Evolutionary conservation across 1,284 basidiomycete genomes (phyloP), one percentile per base, ranked within the genome.

Genomic region (Papiliotrema terrestris): DNA sequence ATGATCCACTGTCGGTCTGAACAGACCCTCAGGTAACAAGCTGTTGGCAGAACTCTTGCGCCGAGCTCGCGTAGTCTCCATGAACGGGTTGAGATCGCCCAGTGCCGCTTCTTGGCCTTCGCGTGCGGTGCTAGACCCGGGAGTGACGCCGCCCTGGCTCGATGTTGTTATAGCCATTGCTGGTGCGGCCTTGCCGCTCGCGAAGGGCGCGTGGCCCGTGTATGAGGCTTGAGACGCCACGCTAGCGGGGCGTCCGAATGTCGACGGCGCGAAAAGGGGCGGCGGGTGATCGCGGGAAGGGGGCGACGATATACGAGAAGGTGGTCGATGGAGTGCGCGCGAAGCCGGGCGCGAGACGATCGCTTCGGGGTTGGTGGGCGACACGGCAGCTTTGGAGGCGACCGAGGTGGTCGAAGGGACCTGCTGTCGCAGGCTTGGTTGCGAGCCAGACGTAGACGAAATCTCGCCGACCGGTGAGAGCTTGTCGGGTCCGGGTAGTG

Each of bases 161-260:
- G 68, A 67, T 1, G 64, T 63, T 4, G 67, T 68, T 20, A 69
- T 59, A 1, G 71, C 65, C 47, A 68, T 67, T 1, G 70, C 67
- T 1, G 71, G 69, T 0, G 66, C 64, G 0, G 59, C 59, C 41
- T 64, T 65, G 19, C 44, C 56, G 5, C 55, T 45, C 1, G 60
- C 45, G 2, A 68, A 57, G 6, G 66, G 55, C 5, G 65, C 41
- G 3, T 58, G 60, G 37, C 62, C 60, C 1, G 62, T 59, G 42
- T 61, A 63, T 5, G 66, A 65, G 13, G 59, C 54, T 8, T 50
- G 32, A 6, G 64, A 69, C 2, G 70, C 65, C 17, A 68, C 62
- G 8, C 61, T 63, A 6, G 65, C 49, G 8, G 70, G 65, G 2
- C 72, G 60, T 20, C 49, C 61, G 17, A 56, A 19, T 8, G 63